Percentiles rank a stretch among this genome's conserved stretches.
Conservation (phyloP, 495 filamentous ascomycete species). For the Xeromyces bisporus region DNA sequence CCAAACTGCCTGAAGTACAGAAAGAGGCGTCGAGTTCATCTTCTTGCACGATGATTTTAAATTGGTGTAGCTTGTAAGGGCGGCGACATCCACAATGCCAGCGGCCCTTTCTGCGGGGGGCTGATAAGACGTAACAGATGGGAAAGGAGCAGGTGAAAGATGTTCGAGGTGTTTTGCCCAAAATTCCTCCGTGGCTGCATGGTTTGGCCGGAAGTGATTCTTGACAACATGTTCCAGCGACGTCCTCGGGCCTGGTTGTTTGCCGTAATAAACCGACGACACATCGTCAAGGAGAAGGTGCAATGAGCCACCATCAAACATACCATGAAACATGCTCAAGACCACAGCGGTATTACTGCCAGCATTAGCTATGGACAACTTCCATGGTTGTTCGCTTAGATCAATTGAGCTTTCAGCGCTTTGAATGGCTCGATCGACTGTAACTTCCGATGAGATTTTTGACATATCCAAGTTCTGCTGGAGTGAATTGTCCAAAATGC, state of each 20-base stretch:
- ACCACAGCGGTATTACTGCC: constrained; percentile 23
- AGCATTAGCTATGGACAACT: constrained; percentile 21
- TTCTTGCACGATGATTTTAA: constrained; percentile 8
- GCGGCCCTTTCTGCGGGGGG: constrained; percentile 3
- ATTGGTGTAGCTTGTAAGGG: constrained; percentile 4
- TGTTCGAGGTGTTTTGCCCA: constrained; percentile 37
- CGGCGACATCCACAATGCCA: constrained; percentile 7
- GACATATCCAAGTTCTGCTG: constrained; percentile 23
- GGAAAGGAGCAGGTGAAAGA: constrained; percentile 12
- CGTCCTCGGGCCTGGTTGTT: constrained; percentile 7
- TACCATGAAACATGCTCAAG: constrained; percentile 58
- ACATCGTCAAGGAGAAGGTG: constrained; percentile 51
- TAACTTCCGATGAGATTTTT: constrained; percentile 11
- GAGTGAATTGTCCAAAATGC: constrained; percentile 6
- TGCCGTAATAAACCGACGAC: constrained; percentile 12
- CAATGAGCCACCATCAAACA: constrained; percentile 67
- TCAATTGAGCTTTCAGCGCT: constrained; percentile 7
- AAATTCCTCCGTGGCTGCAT: constrained; percentile 34
- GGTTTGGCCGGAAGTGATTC: constrained; percentile 19
- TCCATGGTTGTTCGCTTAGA: constrained; percentile 12
- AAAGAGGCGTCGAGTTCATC: constrained; percentile 47
- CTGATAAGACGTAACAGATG: constrained; percentile 7
- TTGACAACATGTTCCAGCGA: constrained; percentile 15
- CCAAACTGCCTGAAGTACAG: constrained; percentile 59
- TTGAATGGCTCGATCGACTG: constrained; percentile 8